Conservation (phyloP, 23 red algal species). For the Gracilariopsis chorda region DNA sequence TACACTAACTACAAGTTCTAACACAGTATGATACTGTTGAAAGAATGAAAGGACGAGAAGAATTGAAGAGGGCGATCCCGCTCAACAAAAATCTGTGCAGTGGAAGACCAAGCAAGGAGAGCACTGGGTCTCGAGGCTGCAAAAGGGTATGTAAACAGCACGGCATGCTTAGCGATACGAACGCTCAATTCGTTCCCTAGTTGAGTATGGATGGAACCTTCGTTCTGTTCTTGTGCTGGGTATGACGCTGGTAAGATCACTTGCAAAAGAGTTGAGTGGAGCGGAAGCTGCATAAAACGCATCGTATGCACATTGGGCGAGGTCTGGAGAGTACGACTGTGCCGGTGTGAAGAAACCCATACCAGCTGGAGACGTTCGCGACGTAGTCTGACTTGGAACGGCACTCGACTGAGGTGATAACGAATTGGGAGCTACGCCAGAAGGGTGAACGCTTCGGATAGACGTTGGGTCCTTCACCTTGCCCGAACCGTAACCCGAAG, state of each 20-base stretch:
- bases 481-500: neutral
- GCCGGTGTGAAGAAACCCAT: slow-evolving; percentile 54
- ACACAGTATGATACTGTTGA: neutral
- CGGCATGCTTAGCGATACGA: slow-evolving; percentile 24
- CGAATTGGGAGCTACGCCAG: neutral
- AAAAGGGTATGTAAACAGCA: too few relatives aligned
- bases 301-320: slow-evolving; percentile 55
- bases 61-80: slow-evolving; percentile 7
- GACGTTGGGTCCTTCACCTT: neutral
- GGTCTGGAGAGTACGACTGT: slow-evolving; percentile 40
- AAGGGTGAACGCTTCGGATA: neutral
- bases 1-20: slow-evolving; percentile 12
- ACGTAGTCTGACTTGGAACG: neutral
- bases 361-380: neutral
- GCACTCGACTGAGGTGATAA: neutral
- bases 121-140: too few relatives aligned
- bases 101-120: neutral
- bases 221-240: slow-evolving; percentile 33
- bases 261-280: slow-evolving; percentile 8
- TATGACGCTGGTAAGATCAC: neutral
- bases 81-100: slow-evolving; percentile 5
- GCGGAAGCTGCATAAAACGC: slow-evolving; percentile 20
- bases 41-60: neutral
- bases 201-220: slow-evolving; percentile 53
- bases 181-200: slow-evolving; percentile 41